These are phyloP conservation scores for Rhizopogon vesiculosus DNA, from an alignment of 768 basidiomycete genomes.

Conservation along the genomic window DNA sequence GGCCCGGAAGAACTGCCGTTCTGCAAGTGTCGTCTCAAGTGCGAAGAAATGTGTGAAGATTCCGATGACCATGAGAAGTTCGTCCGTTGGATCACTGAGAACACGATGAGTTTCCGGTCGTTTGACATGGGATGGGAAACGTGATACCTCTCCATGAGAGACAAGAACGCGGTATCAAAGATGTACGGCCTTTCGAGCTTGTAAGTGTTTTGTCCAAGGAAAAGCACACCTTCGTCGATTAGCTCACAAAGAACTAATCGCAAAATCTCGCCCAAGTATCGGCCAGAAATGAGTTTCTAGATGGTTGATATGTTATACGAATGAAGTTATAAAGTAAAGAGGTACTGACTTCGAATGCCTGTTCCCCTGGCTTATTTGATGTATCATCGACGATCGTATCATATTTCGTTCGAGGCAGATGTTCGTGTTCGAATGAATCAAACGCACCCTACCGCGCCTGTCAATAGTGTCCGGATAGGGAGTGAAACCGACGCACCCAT, in stretches of 20 bases:
- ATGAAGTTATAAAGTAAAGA: neutral
- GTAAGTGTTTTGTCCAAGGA: conserved; percentile 98
- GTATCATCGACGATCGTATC: conserved; percentile 88
- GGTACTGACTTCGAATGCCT: conserved; percentile 75
- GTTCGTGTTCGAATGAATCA: conserved; percentile 92
- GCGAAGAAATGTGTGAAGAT: conserved; percentile 98
- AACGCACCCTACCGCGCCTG: conserved; percentile 76
- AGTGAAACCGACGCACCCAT: conserved; percentile 60
- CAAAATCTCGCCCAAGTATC: conserved; percentile 94
- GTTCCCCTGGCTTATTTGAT: conserved; percentile 96
- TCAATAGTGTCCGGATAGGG: neutral
- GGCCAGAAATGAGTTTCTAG: conserved; percentile 92
- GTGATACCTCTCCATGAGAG: conserved; percentile 86
- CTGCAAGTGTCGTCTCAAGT: conserved; percentile 91
- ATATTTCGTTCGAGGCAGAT: conserved; percentile 93
- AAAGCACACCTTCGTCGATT: conserved; percentile 94
- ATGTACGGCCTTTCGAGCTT: conserved; percentile 92
- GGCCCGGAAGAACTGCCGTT: conserved; percentile 95
- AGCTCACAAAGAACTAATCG: conserved; percentile 94
- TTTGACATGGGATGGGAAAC: neutral
- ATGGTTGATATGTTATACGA: neutral
- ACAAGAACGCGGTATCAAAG: conserved; percentile 95
- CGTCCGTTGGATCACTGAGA: conserved; percentile 88
- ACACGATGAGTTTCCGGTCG: neutral
- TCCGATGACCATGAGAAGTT: conserved; percentile 93